These are phyloP conservation scores for Penicillium cinerascens DNA, from an alignment of 495 filamentous ascomycete species.

Conservation along the genomic window DNA sequence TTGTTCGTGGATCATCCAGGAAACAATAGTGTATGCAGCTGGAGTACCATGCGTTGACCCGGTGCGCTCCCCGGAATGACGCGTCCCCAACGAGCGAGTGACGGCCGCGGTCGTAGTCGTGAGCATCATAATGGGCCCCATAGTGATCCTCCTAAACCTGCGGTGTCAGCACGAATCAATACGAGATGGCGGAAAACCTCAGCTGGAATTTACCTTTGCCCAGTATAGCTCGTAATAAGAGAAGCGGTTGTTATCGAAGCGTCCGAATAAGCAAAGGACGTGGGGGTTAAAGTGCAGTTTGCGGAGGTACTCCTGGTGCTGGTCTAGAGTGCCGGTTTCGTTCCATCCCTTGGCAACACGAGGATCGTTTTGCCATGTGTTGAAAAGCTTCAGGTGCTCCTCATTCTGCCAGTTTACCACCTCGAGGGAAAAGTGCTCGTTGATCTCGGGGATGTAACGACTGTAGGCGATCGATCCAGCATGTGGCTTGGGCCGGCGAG, in stretches of 20 bases:
- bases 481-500: slow-evolving; percentile 56
- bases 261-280: slow-evolving; percentile 57
- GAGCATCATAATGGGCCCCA: slow-evolving; percentile 61
- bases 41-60: slow-evolving; percentile 67
- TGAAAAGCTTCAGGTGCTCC: slow-evolving; percentile 57
- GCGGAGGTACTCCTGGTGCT: slow-evolving; percentile 60
- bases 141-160: slow-evolving; percentile 59
- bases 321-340: slow-evolving; percentile 59
- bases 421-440: slow-evolving; percentile 63
- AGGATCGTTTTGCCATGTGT: slow-evolving; percentile 68
- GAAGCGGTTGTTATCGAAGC: slow-evolving; percentile 59
- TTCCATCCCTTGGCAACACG: slow-evolving; percentile 68
- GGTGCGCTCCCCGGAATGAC: slow-evolving; percentile 59
- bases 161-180: slow-evolving; percentile 5
- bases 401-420: slow-evolving; percentile 54
- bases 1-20: slow-evolving; percentile 65
- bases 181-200: not conserved
- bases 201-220: slow-evolving; percentile 52
- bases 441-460: slow-evolving; percentile 63
- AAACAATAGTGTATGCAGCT: slow-evolving; percentile 67
- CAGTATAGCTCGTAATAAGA: slow-evolving; percentile 71
- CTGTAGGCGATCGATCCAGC: slow-evolving; percentile 63
- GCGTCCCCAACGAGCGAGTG: slow-evolving; percentile 66
- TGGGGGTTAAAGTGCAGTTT: slow-evolving; percentile 60
- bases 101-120: slow-evolving; percentile 63